These are phyloP conservation scores for Solanum tarapatanum DNA, from an alignment of 257 asterid genomes.

Conservation along the genomic window DNA sequence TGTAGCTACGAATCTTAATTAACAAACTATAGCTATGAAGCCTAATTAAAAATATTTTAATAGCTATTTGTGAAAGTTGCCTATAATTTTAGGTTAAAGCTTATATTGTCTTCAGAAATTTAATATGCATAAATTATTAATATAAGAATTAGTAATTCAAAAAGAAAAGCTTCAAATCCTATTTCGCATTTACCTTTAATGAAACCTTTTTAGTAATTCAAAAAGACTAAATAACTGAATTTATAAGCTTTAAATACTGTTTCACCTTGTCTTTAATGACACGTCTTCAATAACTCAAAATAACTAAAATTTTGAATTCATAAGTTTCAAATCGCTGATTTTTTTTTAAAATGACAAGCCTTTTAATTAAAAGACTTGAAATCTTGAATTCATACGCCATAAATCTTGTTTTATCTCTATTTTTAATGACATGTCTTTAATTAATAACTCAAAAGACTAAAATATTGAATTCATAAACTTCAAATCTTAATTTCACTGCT, in stretches of 20 bases:
- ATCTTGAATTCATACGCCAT: neutral
- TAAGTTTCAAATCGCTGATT: fast-evolving
- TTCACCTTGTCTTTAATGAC: neutral
- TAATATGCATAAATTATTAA: neutral
- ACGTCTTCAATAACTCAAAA: neutral
- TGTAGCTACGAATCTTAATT: too few species aligned
- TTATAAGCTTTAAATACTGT: neutral
- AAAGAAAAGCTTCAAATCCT: neutral
- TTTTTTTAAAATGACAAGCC: fast-evolving
- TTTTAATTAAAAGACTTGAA: too few species aligned
- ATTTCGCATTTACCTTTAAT: neutral
- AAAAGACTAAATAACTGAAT: neutral
- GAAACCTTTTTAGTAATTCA: neutral
- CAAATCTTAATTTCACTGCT: neutral
- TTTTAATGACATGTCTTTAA: neutral
- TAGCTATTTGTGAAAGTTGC: too few species aligned
- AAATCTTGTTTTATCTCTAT: too few species aligned
- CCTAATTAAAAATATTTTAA: too few species aligned
- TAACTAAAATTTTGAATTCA: neutral
- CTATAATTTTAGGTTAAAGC: neutral
- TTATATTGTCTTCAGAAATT: neutral
- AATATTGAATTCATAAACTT: neutral
- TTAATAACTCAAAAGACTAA: neutral
- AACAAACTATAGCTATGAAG: too few species aligned
- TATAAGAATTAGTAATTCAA: neutral